Base-by-base conservation (phyloP, 306 rosid genomes). In the Quillaja saponaria region DNA sequence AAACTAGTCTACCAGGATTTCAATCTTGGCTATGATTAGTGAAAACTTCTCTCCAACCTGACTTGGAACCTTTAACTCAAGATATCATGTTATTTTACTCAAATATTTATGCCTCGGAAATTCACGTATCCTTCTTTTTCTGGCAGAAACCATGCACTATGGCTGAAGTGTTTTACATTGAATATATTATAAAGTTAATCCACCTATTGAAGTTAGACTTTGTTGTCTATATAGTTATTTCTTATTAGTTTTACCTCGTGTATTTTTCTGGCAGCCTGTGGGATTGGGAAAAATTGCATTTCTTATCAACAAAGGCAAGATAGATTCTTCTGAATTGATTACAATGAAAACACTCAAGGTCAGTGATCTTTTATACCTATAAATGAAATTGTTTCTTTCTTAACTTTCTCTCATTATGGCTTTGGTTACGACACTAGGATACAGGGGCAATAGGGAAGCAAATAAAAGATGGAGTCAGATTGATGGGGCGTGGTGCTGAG, bases 401-500 rank as follows among this genome's bases (percentile, higher is more conserved):
- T 54, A 64, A 53, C 19, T 78, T 69, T 49, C 40, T 56, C 71
- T 78, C 34, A 72, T 52, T 76, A 18, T 73, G 33, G 47, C 71
- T 57, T 61, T 53, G 31, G 61, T 19, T 69, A 19, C 68, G 67
- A 57, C 72, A 68, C 61, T 67, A 91, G 98, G 98, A 91, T 77
- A 74, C 98, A 55, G 80, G 85, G 64, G 96, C 86, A 48, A 82
- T 91, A 46, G 96, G 96, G 69, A 91, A 91, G 76, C 98, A 91
- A 70, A 84, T 88, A 44, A 56, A 88, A 76, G 96, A 86, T 69
- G 98, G 96, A 64, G 95, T 91, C 9, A 72, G 98, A 72, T 79
- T 91, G 78, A 88, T 91, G 98, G 96, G 96, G 11, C 98, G 98
- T 28, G 95, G 98, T 55, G 84, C 96, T 55, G 96, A 91, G 21